Percentiles rank a stretch among this genome's conserved stretches.
Conservation (phyloP, 768 basidiomycete genomes). For the Trametes cubensis region DNA sequence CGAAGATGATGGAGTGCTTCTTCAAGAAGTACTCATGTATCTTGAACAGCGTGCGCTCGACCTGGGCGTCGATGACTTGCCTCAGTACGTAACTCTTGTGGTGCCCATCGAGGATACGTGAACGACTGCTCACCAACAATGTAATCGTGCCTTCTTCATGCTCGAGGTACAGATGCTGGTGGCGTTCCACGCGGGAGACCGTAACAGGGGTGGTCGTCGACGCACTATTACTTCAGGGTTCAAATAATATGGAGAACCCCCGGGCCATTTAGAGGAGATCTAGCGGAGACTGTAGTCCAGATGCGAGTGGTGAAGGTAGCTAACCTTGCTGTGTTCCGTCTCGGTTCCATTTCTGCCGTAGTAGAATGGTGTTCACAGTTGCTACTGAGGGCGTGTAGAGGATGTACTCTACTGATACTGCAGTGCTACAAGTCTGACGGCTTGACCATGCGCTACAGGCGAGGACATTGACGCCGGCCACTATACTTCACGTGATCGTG, state of each 20-base stretch:
- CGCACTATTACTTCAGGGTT: too few relatives aligned
- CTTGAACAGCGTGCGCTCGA: conserved; percentile 28
- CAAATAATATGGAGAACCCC: too few relatives aligned
- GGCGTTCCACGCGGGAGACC: not conserved
- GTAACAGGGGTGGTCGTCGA: not conserved
- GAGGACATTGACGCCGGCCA: too few relatives aligned
- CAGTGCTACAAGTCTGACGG: too few relatives aligned
- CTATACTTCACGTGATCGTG: too few relatives aligned
- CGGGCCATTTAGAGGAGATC: too few relatives aligned
- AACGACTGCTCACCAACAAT: conserved; percentile 20
- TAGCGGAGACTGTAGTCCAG: too few relatives aligned
- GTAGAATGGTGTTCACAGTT: not conserved
- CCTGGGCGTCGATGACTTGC: conserved; percentile 2
- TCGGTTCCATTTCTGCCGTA: not conserved
- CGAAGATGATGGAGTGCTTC: conserved; percentile 23
- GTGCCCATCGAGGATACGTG: not conserved
- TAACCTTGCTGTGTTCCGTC: not conserved
- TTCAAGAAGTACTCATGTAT: conserved; percentile 28
- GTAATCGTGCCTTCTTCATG: conserved; percentile 19
- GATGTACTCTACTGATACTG: too few relatives aligned
- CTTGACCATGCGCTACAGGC: too few relatives aligned
- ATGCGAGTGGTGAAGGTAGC: not conserved
- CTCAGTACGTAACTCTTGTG: not conserved
- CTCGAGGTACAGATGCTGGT: conserved; percentile 22
- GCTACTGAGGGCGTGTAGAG: too few relatives aligned